Evolutionary conservation across 768 basidiomycete species (phyloP).

Genomic region (Podaxis sp.): DNA sequence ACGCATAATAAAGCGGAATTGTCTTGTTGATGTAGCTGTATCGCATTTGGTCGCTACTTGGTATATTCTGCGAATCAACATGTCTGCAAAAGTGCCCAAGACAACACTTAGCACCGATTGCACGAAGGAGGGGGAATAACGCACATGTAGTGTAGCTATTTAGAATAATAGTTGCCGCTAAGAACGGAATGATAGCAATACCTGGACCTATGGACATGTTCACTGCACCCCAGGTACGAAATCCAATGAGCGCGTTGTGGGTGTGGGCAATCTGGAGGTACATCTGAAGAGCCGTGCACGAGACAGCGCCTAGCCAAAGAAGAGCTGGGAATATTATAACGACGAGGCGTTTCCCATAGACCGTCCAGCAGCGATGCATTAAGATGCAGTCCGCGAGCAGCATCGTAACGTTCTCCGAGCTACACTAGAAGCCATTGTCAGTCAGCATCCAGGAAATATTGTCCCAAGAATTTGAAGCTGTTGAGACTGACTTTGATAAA

Average conservation of each 20-base stretch:
- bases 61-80: not conserved
- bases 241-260: not conserved
- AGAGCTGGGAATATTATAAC: not conserved
- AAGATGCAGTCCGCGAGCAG: not conserved
- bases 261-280: not conserved
- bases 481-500: not conserved
- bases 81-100: not conserved
- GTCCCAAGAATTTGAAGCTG: not conserved
- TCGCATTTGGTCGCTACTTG: not conserved
- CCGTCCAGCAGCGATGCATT: not conserved
- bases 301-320: not conserved
- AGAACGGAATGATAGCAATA: not conserved
- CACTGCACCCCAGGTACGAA: not conserved
- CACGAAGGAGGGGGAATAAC: not conserved
- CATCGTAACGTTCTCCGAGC: not conserved
- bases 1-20: not conserved
- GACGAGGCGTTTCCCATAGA: not conserved
- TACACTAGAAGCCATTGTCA: not conserved
- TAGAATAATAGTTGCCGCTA: not conserved
- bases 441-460: not conserved
- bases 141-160: not conserved
- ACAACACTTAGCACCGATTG: not conserved
- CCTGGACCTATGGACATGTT: not conserved
- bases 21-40: not conserved
- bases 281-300: not conserved